phyloP scores from a whole-genome alignment of 1,139 yeast species.

The Casaregolazyma suthepensis region DNA sequence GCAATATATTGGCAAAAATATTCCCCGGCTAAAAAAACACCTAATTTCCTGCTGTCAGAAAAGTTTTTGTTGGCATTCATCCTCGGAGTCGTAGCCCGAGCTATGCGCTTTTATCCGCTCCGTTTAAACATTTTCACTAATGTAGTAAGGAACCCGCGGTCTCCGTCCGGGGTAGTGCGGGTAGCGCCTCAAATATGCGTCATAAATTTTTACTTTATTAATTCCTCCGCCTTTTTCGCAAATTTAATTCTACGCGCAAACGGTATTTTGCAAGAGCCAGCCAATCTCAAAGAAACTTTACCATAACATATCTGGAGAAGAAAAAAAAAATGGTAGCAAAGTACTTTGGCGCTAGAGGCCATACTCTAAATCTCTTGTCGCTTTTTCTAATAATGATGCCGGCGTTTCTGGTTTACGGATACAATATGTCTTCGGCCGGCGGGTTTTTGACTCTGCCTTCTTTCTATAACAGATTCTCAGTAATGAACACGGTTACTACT shows the following conservation, averaged over 20 bases:
- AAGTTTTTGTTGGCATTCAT: background rate
- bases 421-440: conserved; percentile 48
- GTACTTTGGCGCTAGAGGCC: conserved; percentile 14
- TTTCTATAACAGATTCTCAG: conserved; percentile 39
- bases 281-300: background rate
- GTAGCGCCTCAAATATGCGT: background rate
- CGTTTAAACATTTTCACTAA: background rate
- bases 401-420: conserved; percentile 33
- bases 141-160: background rate
- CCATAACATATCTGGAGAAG: background rate
- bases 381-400: conserved; percentile 16
- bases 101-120: background rate
- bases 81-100: background rate
- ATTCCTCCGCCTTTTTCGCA: background rate
- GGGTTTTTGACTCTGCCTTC: conserved; percentile 37
- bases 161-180: background rate
- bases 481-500: conserved; percentile 32
- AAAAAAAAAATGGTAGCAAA: conserved; percentile 1
- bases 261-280: background rate
- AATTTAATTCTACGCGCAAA: background rate
- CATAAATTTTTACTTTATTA: background rate
- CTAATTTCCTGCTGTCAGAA: background rate
- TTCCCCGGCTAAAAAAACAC: background rate
- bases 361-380: conserved; percentile 11
- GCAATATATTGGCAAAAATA: too few species aligned